Conservation (phyloP, 1,284 basidiomycete genomes). For the Ganoderma boninense region DNA sequence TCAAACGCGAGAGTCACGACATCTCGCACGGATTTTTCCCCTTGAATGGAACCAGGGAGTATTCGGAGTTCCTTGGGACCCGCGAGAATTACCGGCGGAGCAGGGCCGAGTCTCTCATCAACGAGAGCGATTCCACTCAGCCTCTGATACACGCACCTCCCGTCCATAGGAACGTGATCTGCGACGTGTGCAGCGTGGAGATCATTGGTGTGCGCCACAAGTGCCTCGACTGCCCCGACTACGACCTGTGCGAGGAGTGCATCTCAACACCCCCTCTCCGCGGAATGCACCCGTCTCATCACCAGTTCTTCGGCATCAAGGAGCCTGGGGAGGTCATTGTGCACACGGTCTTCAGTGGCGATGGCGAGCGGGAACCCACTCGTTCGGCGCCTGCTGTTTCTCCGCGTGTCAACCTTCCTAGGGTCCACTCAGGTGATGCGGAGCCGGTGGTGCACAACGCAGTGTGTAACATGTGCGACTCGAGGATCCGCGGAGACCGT, state of each 20-base stretch:
- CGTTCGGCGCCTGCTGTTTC: background rate
- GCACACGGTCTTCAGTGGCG: conserved; percentile 60
- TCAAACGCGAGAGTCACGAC: conserved; percentile 27
- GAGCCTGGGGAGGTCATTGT: conserved; percentile 71
- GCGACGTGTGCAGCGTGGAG: conserved; percentile 63
- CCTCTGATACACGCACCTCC: conserved; percentile 9
- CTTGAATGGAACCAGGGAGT: conserved; percentile 16
- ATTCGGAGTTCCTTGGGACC: conserved; percentile 21
- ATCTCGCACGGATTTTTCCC: conserved; percentile 24
- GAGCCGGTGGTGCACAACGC: conserved; percentile 61
- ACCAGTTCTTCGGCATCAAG: conserved; percentile 74
- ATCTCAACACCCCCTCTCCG: conserved; percentile 51
- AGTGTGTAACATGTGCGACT: conserved; percentile 79
- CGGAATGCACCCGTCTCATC: conserved; percentile 37
- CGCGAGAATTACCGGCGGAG: conserved; percentile 64
- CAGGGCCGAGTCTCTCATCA: conserved; percentile 71
- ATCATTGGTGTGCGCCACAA: conserved; percentile 75
- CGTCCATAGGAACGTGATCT: conserved; percentile 57
- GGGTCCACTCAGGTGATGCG: conserved; percentile 15
- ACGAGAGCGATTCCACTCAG: conserved; percentile 56
- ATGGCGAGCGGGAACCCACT: conserved; percentile 40
- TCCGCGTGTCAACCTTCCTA: conserved; percentile 4
- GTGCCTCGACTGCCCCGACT: conserved; percentile 80
- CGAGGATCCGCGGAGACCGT: conserved; percentile 69
- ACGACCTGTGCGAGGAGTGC: conserved; percentile 75